Base-by-base conservation (phyloP, 2,329 filamentous ascomycete species). In the Nigrograna mackinnonii region DNA sequence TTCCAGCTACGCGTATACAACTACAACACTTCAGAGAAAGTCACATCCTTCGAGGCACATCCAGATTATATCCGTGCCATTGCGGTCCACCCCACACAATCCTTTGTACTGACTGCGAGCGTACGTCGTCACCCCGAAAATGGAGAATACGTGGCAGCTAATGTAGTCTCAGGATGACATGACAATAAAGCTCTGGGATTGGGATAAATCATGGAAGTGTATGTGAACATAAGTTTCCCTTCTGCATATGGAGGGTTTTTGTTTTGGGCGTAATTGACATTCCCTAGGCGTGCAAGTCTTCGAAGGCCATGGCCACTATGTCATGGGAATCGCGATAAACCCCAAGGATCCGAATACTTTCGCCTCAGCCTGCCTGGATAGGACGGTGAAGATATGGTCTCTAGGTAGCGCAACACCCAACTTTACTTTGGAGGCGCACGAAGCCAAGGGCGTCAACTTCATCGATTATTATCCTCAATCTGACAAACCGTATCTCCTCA, bases 11-110 rank as follows among this genome's bases (percentile, higher is more conserved):
- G 92, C 41, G 66, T 67, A 5, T 95, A 96, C 82, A 97, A 99
- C 77, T 99, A 97, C 81, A 97, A 99, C 76, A 99, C 94, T 40
- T 95, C 90, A 47, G 94, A 99, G 74, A 97, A 96, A 82, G 94
- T 97, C 63, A 92, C 91, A 40, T 89, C 89, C 13, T 97, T 96
- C 71, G 92, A 97, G 75, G 92, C 91, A 38, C 94, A 99, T 68
- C 94, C 94, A 47, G 94, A 99, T 72, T 99, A 99, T 67, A 97
- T 99, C 67, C 89, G 94, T 60, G 91, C 94, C 37, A 96, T 99
- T 58, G 90, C 86, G 51, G 89, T 99, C 26, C 94, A 99, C 69
- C 94, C 94, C 5, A 91, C 91, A 33, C 91, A 96, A 66, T 91
- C 94, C 1, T 97, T 96, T 63, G 89, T 97, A 39, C 79, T 99